phyloP scores from a whole-genome alignment of 73 alveolate species.

The Paramecium tetraurelia region DNA sequence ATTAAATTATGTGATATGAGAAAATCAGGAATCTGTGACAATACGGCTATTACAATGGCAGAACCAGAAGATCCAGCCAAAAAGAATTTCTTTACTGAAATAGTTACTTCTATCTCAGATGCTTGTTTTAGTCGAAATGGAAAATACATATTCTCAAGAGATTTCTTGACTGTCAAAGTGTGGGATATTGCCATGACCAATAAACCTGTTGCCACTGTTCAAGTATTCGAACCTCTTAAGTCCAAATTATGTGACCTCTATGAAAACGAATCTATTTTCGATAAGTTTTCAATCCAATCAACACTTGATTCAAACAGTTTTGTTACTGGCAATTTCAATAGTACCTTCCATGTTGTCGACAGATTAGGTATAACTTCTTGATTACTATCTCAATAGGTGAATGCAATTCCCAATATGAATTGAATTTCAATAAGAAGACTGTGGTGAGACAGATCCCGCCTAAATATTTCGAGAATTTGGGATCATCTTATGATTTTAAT shows the following conservation, averaged over 20 bases:
- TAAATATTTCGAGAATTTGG: conserved; percentile 61
- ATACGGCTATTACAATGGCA: conserved; percentile 66
- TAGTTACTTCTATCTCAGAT: conserved; percentile 72
- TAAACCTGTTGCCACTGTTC: conserved; percentile 67
- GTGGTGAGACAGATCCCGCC: conserved; percentile 56
- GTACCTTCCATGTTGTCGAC: conserved; percentile 56
- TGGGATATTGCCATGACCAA: conserved; percentile 80
- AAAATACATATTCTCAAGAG: conserved; percentile 72
- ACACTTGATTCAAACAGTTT: conserved; percentile 45
- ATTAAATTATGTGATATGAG: conserved; percentile 77
- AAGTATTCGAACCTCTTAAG: conserved; percentile 73
- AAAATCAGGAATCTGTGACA: conserved; percentile 67
- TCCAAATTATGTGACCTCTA: conserved; percentile 77
- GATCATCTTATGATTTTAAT: conserved; percentile 54
- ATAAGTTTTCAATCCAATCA: conserved; percentile 65
- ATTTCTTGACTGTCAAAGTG: conserved; percentile 72
- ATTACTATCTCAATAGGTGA: neutral
- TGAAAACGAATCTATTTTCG: conserved; percentile 77
- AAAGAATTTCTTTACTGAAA: conserved; percentile 82
- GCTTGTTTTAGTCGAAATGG: conserved; percentile 71
- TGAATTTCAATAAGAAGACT: conserved; percentile 61
- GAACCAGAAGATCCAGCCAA: conserved; percentile 78
- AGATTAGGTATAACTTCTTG: neutral
- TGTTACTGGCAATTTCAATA: conserved; percentile 57
- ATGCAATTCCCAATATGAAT: conserved; percentile 51